Evolutionary conservation across 371 early-diverging fungal genomes (phyloP).

Genomic region (Lichtheimia hyalospora): DNA sequence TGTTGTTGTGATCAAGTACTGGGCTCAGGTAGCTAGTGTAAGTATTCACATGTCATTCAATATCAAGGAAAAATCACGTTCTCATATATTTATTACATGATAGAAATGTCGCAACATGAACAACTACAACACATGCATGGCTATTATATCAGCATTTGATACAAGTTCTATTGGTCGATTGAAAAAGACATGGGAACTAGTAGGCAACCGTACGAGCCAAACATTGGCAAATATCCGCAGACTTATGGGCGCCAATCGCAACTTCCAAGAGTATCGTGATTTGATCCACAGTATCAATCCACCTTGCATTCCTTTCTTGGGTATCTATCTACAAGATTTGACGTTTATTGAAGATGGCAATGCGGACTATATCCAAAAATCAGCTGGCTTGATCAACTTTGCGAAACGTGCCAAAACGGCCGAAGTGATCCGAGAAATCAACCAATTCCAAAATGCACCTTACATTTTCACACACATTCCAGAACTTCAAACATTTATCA

Average conservation of each 20-base stretch:
- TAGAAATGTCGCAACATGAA: constrained; percentile 70
- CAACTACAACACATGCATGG: constrained; percentile 89
- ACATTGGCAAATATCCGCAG: constrained; percentile 44
- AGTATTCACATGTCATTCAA: constrained; percentile 5
- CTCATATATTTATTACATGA: background rate
- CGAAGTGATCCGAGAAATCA: constrained; percentile 84
- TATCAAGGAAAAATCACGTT: no score
- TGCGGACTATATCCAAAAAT: constrained; percentile 66
- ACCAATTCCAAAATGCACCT: constrained; percentile 83
- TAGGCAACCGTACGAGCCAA: constrained; percentile 41
- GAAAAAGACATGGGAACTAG: constrained; percentile 79
- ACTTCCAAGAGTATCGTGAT: constrained; percentile 83
- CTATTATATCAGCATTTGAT: constrained; percentile 84
- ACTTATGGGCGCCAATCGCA: constrained; percentile 76
- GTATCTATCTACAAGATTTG: constrained; percentile 84
- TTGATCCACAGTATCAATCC: constrained; percentile 81
- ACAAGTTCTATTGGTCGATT: constrained; percentile 85
- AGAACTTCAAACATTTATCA: constrained; percentile 80
- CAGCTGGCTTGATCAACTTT: constrained; percentile 82
- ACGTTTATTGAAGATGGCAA: constrained; percentile 94
- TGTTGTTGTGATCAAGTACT: constrained; percentile 71
- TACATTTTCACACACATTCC: constrained; percentile 74
- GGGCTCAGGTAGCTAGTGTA: constrained; percentile 81
- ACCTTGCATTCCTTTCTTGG: constrained; percentile 91
- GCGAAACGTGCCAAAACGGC: constrained; percentile 83